Evolutionary conservation across 73 alveolate species (phyloP).

Genomic region (Paramecium sonneborni): DNA sequence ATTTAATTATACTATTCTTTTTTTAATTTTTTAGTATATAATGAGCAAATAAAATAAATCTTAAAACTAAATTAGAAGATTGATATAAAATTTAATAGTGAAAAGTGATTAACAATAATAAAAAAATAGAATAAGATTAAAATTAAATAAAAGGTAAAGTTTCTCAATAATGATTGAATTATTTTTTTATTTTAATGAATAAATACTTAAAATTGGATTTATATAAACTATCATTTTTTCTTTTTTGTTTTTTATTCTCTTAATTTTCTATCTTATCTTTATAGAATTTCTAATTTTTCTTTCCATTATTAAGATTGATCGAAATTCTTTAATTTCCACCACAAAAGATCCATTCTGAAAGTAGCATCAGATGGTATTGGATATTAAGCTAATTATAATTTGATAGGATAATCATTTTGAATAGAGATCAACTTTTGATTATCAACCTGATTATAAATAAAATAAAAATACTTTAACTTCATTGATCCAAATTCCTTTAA

Average conservation of each 20-base stretch:
- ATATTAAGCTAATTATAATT: constrained; percentile 36
- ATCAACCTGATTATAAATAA: neutral
- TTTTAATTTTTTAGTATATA: too few species aligned
- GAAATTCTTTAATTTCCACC: constrained; percentile 52
- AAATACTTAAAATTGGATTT: neutral
- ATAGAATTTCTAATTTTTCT: constrained; percentile 47
- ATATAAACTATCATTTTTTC: neutral
- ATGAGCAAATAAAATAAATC: too few species aligned
- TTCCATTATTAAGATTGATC: constrained; percentile 46
- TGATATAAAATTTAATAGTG: too few species aligned
- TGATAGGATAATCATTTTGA: constrained; percentile 49
- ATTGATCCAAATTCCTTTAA: constrained; percentile 54
- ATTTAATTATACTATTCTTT: too few species aligned
- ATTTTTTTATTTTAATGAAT: neutral
- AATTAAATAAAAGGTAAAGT: too few species aligned
- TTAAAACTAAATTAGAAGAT: too few species aligned
- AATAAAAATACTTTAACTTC: neutral
- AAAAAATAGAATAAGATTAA: too few species aligned
- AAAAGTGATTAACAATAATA: too few species aligned
- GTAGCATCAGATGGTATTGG: constrained; percentile 71
- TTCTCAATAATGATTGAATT: too few species aligned
- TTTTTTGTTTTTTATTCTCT: constrained; percentile 25
- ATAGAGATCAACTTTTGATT: constrained; percentile 18
- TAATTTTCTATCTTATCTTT: constrained; percentile 59
- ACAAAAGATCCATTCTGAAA: constrained; percentile 62